Evolutionary conservation across 2,329 filamentous ascomycete species (phyloP), one percentile per base, ranked within the genome.

Genomic region (Apiospora phragmitis): DNA sequence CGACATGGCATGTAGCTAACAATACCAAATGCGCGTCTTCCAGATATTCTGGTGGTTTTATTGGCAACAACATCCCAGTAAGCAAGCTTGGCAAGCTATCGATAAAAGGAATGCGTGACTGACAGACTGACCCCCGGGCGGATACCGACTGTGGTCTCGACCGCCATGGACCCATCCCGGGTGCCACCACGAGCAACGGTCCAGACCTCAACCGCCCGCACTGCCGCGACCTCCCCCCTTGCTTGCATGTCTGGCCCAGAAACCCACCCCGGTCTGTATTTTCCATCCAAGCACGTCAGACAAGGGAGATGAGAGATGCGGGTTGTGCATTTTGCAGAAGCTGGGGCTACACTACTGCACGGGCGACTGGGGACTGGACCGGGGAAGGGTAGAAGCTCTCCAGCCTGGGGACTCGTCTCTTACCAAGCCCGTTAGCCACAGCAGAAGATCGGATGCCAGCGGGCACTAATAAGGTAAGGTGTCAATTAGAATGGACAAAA

Each of bases 201-300:
- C 55, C 55, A 62, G 55, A 62, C 55, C 55, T n/a, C 55, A 35
- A 62, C 55, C 55, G 55, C 55, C 55, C 55, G 29, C 49, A 59
- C 9, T 18, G 51, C 55, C 55, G 32, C 9, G 55, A n/a, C 55
- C 55, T n/a, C 26, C 11, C 12, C 29, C 49, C 49, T 21, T 55
- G 49, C 21, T 38, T n/a, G 32, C 55, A 21, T 38, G 55, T n/a
- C 32, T 62, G 18, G 55, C 32, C 55, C 42, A 43, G 38, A 41
- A 41, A 41, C 38, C 38, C 9, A 41, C 29, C 51, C 29, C 51
- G 24, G 49, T 51, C 47, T 26, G 26, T 55, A 18, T 26, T 55
- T 29, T 55, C 16, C 49, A 55, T 55, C 49, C 26, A 55, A 14
- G 49, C 32, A 14, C 24, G 49, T 35, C 51, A 59, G 51, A 59